These are phyloP conservation scores for Suillus americanus DNA, from an alignment of 768 basidiomycete genomes.

Conservation along the genomic window DNA sequence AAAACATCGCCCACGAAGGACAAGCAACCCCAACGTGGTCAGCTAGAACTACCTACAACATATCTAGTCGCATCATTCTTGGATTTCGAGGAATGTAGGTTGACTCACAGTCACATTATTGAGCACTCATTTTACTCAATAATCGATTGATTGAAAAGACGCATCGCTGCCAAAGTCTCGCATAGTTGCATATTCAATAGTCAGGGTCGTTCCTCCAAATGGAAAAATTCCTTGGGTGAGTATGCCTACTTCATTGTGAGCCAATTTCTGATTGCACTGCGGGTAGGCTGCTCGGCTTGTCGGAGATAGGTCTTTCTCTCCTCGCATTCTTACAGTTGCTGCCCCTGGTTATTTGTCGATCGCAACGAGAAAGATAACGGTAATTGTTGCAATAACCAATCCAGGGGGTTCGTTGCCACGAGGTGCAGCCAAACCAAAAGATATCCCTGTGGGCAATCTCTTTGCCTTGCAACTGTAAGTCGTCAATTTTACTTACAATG, in stretches of 20 bases:
- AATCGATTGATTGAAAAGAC: slow-evolving; percentile 31
- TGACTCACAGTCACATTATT: slow-evolving; percentile 6
- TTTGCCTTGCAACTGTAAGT: slow-evolving; percentile 53
- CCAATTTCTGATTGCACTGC: slow-evolving; percentile 22
- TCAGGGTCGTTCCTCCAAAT: slow-evolving; percentile 31
- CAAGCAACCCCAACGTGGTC: slow-evolving; percentile 18
- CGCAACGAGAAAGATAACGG: slow-evolving; percentile 29
- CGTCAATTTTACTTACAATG: neutral
- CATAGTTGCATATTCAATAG: slow-evolving; percentile 30
- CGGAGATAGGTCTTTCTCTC: slow-evolving; percentile 41
- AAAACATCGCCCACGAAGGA: slow-evolving; percentile 30
- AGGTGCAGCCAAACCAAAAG: slow-evolving; percentile 32
- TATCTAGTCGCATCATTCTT: slow-evolving; percentile 54
- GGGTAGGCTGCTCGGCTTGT: slow-evolving; percentile 22
- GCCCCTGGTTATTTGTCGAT: slow-evolving; percentile 34
- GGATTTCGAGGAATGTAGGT: slow-evolving; percentile 64
- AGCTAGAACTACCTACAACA: slow-evolving; percentile 32
- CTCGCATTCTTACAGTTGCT: slow-evolving; percentile 47
- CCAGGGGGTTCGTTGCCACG: slow-evolving; percentile 41
- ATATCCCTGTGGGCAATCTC: slow-evolving; percentile 47
- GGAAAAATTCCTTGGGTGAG: slow-evolving; percentile 42
- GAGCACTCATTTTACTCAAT: slow-evolving; percentile 37
- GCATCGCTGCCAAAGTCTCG: slow-evolving; percentile 37
- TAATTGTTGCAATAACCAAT: slow-evolving; percentile 52
- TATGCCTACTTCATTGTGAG: slow-evolving; percentile 7